Base-by-base conservation (phyloP, 768 basidiomycete genomes). In the Mycena belliarum region DNA sequence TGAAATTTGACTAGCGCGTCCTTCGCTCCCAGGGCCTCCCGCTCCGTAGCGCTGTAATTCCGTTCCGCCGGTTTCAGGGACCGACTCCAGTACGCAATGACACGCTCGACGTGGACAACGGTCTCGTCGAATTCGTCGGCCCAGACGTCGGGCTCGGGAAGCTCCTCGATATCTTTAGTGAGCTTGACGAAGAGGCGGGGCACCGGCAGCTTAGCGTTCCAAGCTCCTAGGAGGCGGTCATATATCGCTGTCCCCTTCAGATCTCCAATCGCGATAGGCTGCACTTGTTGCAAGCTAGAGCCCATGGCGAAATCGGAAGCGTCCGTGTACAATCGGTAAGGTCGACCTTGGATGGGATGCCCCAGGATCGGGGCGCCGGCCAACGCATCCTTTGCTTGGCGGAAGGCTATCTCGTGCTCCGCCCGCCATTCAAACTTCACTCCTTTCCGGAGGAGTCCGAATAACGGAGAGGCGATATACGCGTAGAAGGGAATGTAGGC, bases 401-500 rank as follows among this genome's bases (percentile, higher is more conserved):
- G 49, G 40, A 67, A 72, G 10, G 68, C 63, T 9, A 54, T 4
- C 26, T 67, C 43, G 6, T 70, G 53, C 7, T 38, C 51, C 0
- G 49, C 61, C 15, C 37, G 45, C 70, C 70, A 72, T 18, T 57
- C 23, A 64, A 66, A 72, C 12, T 24, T 25, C 7, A 53, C 58
- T 0, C 54, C 66, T 45, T 72, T 72, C 33, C 62, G 55, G 9
- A 67, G 43, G 0, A 72, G 52, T 1, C 32, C n/a, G 35, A 71
- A 71, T 2, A 71, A 55, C 6, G 70, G 70, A 1, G 59, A 26
- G 0, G 64, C 71, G 14, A 70, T 68, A 28, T 54, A 61, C 7
- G 69, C 60, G 52, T 70, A 71, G 42, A 40, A 70, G 1, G 67
- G 65, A 20, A 72, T 70, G 54, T 66, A 72, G 2, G 55, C 38